Percentiles rank a stretch among this genome's conserved stretches.
phyloP scores from a whole-genome alignment of 2,329 filamentous ascomycete species.

The Verticillium tricorpus region DNA sequence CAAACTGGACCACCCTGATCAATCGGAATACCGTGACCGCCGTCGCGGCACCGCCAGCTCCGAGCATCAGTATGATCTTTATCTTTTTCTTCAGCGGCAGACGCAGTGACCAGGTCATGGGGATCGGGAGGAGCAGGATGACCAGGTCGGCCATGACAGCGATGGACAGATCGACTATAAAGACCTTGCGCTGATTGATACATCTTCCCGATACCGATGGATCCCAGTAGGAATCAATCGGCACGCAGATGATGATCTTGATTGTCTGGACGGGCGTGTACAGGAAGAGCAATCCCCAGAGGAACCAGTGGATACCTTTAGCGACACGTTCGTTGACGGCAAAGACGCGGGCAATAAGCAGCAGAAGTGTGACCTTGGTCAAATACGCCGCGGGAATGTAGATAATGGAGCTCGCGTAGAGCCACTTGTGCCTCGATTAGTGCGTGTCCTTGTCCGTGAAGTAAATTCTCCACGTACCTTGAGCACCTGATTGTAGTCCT shows the following conservation, averaged over 20 bases:
- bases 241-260: slow-evolving; percentile 20
- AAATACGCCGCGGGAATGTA: slow-evolving; percentile 24
- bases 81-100: slow-evolving; percentile 24
- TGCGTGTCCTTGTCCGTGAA: neutral
- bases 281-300: slow-evolving; percentile 17
- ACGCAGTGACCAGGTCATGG: slow-evolving; percentile 23
- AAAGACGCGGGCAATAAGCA: slow-evolving; percentile 26
- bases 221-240: slow-evolving; percentile 20
- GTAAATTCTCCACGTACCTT: slow-evolving; percentile 4
- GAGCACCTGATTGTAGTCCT: slow-evolving; percentile 12
- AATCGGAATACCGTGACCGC: slow-evolving; percentile 23
- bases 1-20: slow-evolving; percentile 15
- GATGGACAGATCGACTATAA: slow-evolving; percentile 25
- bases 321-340: slow-evolving; percentile 17
- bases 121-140: slow-evolving; percentile 27
- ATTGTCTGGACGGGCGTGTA: slow-evolving; percentile 22
- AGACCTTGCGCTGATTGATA: slow-evolving; percentile 25
- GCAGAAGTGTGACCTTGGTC: slow-evolving; percentile 25
- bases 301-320: slow-evolving; percentile 22
- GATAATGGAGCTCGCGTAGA: slow-evolving; percentile 21
- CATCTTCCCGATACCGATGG: slow-evolving; percentile 16
- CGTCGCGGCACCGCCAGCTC: slow-evolving; percentile 22
- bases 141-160: slow-evolving; percentile 27
- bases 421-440: slow-evolving; percentile 13
- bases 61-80: slow-evolving; percentile 24